Percentiles rank a stretch among this genome's conserved stretches.
Conservation (phyloP, 257 asterid genomes). For the Primulina eburnea region DNA sequence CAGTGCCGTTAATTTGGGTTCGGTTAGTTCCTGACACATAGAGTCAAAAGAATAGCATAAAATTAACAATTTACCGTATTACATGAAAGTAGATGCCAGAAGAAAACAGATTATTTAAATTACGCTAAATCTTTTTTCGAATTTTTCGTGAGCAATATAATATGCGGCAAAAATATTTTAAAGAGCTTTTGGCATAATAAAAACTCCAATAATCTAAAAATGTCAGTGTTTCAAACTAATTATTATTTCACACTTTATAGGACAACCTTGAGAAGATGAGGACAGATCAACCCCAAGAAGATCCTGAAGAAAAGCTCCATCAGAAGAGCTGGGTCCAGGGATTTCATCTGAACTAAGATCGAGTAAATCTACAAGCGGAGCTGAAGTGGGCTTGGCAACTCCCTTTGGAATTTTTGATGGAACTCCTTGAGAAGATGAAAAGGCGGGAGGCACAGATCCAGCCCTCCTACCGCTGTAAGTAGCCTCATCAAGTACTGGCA, state of each 20-base stretch:
- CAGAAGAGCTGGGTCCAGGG: conserved; percentile 67
- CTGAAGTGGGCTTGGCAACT: conserved; percentile 55
- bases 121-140: background rate
- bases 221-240: conserved; percentile 9
- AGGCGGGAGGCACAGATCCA: conserved; percentile 66
- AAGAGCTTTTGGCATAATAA: conserved; percentile 15
- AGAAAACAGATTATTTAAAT: background rate
- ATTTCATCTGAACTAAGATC: conserved; percentile 78
- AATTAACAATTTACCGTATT: background rate
- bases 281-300: conserved; percentile 32
- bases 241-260: conserved; percentile 1
- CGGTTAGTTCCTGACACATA: conserved; percentile 54
- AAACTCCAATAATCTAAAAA: conserved; percentile 7
- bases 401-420: conserved; percentile 79
- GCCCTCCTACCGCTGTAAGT: conserved; percentile 78
- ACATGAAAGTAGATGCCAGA: conserved; percentile 11
- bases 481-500: conserved; percentile 96
- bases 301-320: conserved; percentile 27
- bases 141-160: background rate
- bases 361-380: conserved; percentile 84
- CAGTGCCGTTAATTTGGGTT: conserved; percentile 55
- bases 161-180: conserved; percentile 6
- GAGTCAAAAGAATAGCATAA: background rate
- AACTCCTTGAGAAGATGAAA: conserved; percentile 72
- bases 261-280: conserved; percentile 88